Conservation (phyloP, 140 eudicot genomes). For the Anethum foeniculum region DNA sequence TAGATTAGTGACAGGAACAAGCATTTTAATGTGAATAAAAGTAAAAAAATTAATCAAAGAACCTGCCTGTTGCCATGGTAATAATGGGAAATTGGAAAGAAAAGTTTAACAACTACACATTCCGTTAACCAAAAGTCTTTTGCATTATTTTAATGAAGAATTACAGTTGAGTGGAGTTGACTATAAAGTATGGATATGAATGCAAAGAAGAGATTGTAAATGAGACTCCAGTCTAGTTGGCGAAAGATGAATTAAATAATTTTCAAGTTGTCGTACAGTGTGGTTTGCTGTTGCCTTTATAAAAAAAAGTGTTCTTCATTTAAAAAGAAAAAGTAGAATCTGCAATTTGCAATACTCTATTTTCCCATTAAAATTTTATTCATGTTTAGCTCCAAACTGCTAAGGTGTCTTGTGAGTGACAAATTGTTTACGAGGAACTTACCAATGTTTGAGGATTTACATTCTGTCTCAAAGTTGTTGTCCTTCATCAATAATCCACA, state of each 20-base stretch:
- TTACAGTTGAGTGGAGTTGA: background rate
- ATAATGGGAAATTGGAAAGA: background rate
- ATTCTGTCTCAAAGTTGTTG: too few species aligned
- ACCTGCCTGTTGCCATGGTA: background rate
- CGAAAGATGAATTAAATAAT: too few species aligned
- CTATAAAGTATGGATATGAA: background rate
- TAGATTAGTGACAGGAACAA: background rate
- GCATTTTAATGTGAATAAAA: background rate
- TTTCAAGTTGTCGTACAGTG: background rate
- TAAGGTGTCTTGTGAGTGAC: too few species aligned
- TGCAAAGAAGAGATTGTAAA: background rate
- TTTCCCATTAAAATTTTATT: too few species aligned
- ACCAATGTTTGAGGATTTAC: too few species aligned
- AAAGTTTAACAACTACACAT: background rate
- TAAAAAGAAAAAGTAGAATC: too few species aligned
- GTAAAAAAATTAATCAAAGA: background rate
- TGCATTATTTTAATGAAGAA: background rate
- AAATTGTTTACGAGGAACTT: too few species aligned
- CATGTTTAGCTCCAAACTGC: too few species aligned
- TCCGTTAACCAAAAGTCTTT: background rate
- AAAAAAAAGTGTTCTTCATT: background rate
- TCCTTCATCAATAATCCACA: too few species aligned
- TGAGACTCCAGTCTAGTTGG: background rate
- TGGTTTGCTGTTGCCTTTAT: background rate
- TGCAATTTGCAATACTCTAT: too few species aligned